Base-by-base conservation (phyloP, 306 rosid genomes). In the Fragaria nilgerrensis region DNA sequence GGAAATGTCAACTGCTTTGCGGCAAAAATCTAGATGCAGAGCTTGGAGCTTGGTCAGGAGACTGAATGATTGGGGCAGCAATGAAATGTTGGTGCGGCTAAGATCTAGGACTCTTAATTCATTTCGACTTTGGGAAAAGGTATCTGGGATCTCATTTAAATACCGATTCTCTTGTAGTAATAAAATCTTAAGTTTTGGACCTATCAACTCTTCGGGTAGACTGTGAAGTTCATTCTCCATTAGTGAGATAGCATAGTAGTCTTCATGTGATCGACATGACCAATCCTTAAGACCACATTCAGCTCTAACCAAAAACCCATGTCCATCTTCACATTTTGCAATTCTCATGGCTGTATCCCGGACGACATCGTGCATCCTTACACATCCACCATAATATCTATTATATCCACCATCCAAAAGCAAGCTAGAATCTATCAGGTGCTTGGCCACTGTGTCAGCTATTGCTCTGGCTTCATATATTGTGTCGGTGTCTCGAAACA, bases 161-260 rank as follows among this genome's bases (percentile, higher is more conserved):
- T 27, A 0, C 27, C 0, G 0, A 27, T 25, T 61, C 0, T 0
- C 0, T 0, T 25, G 4, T 4, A 61, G 20, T 23, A 27, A 61
- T 0, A 61, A 13, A 61, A 61, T 11, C 9, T 25, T 9, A 32
- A 25, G 37, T 1, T 61, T 12, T 27, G 37, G 37, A 61, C 34
- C 1, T 58, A 58, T 5, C 34, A 23, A 11, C 34, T 27, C 9
- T 0, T 25, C 1, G 9, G 66, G 37, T 0, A 61, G 37, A 17
- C 4, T 27, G 9, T 0, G 19, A 61, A 61, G 12, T 0, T 11
- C 0, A 1, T 25, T 23, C 17, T 0, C 0, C 19, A 25, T 25
- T 0, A 61, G 37, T 27, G 66, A 61, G 3, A 61, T 25, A 0
- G 66, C 19, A 27, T 6, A 0, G 37, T 2, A 61, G 37, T 16